Evolutionary conservation across 371 early-diverging fungal species (phyloP), one percentile per base, ranked within the genome.

Genomic region (Circinella minor): DNA sequence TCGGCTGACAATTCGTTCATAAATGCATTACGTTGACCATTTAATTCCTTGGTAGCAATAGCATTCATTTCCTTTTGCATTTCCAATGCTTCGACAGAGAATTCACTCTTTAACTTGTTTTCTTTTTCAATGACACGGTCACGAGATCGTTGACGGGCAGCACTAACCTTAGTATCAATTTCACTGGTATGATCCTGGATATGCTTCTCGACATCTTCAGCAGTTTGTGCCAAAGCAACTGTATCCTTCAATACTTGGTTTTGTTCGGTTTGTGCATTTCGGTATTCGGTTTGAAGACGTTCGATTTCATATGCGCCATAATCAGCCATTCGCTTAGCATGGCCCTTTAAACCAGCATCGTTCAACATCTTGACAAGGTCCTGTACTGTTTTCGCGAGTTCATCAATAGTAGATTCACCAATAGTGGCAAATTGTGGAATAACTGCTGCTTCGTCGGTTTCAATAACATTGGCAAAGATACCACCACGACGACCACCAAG

Each of bases 281-380:
- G 65, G 57, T 77, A 75, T 13, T 74, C 74, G 13, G 70, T 70
- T 14, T 77, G 67, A 3, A 84, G 65, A 13, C 55, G 61, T 18
- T 78, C 70, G 6, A 84, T 38, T 63, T 84, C 81, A 20, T 74
- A 69, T 3, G 74, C 54, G 34, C 82, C 79, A 37, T 77, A 74
- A 72, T 78, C 82, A 6, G 77, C 76, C 15, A 84, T 66, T 15
- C 77, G 69, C 61, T 79, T 78, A 1, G 80, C 80, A 61, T 84
- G 80, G 6, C 81, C 84, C 3, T 77, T 70, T 65, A 84, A 74
- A 20, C 80, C 84, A 18, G 77, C 75, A 18, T 81, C 74, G 47
- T 84, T 84, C 70, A 84, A 69, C 68, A 79, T 70, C 9, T 20
- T 38, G 18, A 79, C 77, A 11, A 84, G 69, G 6, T 69, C 71